Percentiles rank a stretch among this genome's conserved stretches.
These are phyloP conservation scores for Phytomonas francai DNA, from an alignment of 208 protist genomes.

Conservation along the genomic window DNA sequence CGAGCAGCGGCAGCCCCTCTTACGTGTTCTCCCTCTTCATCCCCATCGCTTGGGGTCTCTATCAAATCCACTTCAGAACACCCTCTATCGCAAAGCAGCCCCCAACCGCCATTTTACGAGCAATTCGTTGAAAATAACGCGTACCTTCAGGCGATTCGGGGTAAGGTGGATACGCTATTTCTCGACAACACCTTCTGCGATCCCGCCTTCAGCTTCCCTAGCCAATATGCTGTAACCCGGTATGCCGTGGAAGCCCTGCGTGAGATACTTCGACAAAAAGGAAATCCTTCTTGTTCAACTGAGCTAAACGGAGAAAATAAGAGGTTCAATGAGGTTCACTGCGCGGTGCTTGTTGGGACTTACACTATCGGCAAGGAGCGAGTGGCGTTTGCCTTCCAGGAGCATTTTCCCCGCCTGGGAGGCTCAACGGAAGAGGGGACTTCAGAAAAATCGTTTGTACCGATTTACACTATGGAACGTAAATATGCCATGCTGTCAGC, in stretches of 20 bases:
- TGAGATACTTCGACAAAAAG: slow-evolving; percentile 19
- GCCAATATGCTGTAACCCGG: slow-evolving; percentile 42
- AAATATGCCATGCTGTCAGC: slow-evolving; percentile 15
- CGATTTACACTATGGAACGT: slow-evolving; percentile 28
- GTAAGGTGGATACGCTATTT: slow-evolving; percentile 68
- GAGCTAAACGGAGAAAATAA: not conserved
- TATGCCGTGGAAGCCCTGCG: slow-evolving; percentile 41
- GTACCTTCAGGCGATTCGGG: slow-evolving; percentile 28
- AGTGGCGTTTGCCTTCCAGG: slow-evolving; percentile 69
- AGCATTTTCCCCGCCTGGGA: slow-evolving; percentile 23
- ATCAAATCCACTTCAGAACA: not conserved
- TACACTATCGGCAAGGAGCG: slow-evolving; percentile 91
- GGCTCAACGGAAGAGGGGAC: not conserved
- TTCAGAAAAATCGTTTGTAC: slow-evolving; percentile 9
- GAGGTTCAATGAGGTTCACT: slow-evolving; percentile 16
- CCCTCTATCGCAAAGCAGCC: not conserved
- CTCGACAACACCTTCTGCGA: slow-evolving; percentile 92
- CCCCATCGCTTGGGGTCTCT: not conserved
- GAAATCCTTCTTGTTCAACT: not conserved
- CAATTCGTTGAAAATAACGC: slow-evolving; percentile 45
- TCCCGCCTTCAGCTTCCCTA: slow-evolving; percentile 69
- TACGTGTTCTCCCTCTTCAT: not conserved
- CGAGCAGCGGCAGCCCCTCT: not conserved
- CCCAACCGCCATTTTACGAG: slow-evolving; percentile 29
- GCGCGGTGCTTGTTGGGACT: slow-evolving; percentile 78